Evolutionary conservation across 2,329 filamentous ascomycete species (phyloP), one percentile per base, ranked within the genome.

Genomic region (Helminthosporium solani): DNA sequence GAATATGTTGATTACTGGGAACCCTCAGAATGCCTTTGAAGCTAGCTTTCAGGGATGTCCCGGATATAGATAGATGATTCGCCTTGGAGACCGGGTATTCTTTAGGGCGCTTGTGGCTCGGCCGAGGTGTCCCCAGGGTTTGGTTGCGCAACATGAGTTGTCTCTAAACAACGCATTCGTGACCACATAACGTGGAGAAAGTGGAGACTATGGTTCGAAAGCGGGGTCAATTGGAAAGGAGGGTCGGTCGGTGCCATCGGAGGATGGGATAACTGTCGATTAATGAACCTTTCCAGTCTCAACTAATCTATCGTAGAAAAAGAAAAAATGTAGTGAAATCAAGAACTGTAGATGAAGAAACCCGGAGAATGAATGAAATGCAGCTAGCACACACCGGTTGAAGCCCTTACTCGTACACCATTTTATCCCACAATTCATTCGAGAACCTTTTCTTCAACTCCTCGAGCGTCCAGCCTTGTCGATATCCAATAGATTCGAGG

Each of bases 401-500:
- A 35, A 11, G n/a, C n/a, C 15, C 7, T 40, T 36, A 49, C 36
- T 54, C 52, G 40, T 53, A 60, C 15, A 63, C 42, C 28, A 63
- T 35, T 35, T 60, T 50, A 41, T 75, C 72, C 57, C 72, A 66
- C 40, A 73, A 44, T 34, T 71, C 61, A 44, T 73, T 74, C n/a
- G 72, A 75, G 42, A 74, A 75, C 18, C 68, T 64, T 23, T 46
- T 50, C 50, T 70, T 56, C 28, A 75, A 34, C 47, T 75, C 67
- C 11, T 61, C 57, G 40, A 75, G 33, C 0, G 48, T 66, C 73
- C 72, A 76, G 0, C 71, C 69, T 34, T 75, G 72, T 27, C 46
- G 35, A 46, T 54, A 53, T 1, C 73, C 73, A 54, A 76, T 75
- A 19, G 61, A 54, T 5, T n/a, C n/a, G n/a, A n/a, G n/a, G n/a